phyloP scores from a whole-genome alignment of 2,329 filamentous ascomycete species.

The Hypomyces rosellus region DNA sequence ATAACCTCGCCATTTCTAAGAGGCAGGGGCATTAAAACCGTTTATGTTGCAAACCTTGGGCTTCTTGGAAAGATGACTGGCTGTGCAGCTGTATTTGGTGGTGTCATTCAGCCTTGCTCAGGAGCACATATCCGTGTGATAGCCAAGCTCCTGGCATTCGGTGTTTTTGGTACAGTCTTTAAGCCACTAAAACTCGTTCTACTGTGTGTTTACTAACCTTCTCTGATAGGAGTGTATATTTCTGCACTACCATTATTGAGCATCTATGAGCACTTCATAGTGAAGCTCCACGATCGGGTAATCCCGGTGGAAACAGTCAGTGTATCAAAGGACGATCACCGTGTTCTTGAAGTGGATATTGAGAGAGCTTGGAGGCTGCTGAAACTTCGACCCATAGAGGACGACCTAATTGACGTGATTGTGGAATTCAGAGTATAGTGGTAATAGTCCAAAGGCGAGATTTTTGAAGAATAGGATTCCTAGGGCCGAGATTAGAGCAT shows the following conservation, averaged over 20 bases:
- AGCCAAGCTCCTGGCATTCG: conserved; percentile 72
- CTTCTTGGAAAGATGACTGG: conserved; percentile 87
- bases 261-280: conserved; percentile 62
- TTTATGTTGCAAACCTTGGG: conserved; percentile 62
- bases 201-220: neutral
- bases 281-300: conserved; percentile 64
- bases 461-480: no score
- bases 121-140: conserved; percentile 60
- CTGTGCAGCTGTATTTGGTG: conserved; percentile 65
- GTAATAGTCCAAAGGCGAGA: no score
- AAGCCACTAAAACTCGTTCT: neutral
- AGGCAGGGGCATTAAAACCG: conserved; percentile 25
- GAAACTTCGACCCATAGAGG: conserved; percentile 64
- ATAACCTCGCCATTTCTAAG: conserved; percentile 23
- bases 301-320: conserved; percentile 62
- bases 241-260: conserved; percentile 57
- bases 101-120: conserved; percentile 45
- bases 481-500: no score
- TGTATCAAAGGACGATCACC: conserved; percentile 43
- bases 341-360: conserved; percentile 71
- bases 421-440: no score
- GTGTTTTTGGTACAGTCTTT: conserved; percentile 51
- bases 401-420: conserved; percentile 46
- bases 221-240: conserved; percentile 60
- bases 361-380: conserved; percentile 71